These are phyloP conservation scores for Aureobasidium sp. DNA, from an alignment of 2,329 filamentous ascomycete species.

Conservation along the genomic window DNA sequence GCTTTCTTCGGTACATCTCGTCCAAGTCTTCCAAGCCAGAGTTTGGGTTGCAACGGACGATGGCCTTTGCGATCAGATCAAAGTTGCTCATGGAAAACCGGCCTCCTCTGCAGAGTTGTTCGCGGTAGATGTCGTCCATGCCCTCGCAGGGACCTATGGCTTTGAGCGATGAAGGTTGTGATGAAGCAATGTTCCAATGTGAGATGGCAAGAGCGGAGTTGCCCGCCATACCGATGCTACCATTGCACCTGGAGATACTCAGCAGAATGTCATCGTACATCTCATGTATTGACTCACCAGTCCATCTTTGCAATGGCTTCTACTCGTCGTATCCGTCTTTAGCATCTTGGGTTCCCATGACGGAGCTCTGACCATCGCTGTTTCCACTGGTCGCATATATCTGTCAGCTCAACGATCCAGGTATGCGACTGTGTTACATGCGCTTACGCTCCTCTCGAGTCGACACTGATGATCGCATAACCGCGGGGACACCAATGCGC, in stretches of 20 bases:
- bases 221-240: conserved; percentile 35
- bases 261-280: no score
- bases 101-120: conserved; percentile 40
- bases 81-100: conserved; percentile 33
- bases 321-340: conserved; percentile 39
- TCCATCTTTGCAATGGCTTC: conserved; percentile 33
- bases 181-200: conserved; percentile 35
- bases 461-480: conserved; percentile 27
- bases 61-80: conserved; percentile 19
- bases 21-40: no score
- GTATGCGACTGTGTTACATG: conserved; percentile 10
- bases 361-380: conserved; percentile 22
- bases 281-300: conserved; percentile 21
- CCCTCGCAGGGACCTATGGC: conserved; percentile 42
- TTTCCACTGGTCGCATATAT: no score
- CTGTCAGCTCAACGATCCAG: conserved; percentile 18
- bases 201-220: conserved; percentile 37
- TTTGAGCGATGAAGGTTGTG: conserved; percentile 35
- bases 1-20: no score
- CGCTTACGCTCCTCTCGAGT: conserved; percentile 23
- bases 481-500: conserved; percentile 25
- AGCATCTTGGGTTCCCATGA: conserved; percentile 36
- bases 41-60: no score
- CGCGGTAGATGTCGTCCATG: conserved; percentile 39
- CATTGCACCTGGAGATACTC: conserved; percentile 25